A percentile compares a stretch with the other conserved stretches of the same genome.
phyloP scores from a whole-genome alignment of 1,284 basidiomycete species.

The Fomitopsis palustris region DNA sequence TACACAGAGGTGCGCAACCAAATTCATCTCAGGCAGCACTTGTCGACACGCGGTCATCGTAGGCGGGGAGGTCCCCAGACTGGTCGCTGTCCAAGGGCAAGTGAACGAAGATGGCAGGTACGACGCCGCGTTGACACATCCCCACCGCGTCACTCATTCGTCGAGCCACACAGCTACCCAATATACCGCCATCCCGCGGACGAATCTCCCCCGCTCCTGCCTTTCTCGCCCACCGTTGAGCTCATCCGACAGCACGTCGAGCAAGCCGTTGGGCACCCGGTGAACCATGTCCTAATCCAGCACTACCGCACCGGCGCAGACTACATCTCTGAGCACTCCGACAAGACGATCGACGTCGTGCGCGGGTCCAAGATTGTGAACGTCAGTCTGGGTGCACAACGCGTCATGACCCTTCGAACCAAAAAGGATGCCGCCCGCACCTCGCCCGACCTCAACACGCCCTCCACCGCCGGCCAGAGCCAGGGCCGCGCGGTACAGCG shows the following conservation, averaged over 20 bases:
- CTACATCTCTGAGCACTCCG: constrained; percentile 79
- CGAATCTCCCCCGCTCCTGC: constrained; percentile 59
- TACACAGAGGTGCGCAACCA: constrained; percentile 53
- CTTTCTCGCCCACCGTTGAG: constrained; percentile 64
- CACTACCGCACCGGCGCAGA: constrained; percentile 71
- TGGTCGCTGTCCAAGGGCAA: constrained; percentile 69
- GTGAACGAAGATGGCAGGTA: constrained; percentile 61
- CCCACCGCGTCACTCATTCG: background rate
- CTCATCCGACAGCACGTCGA: constrained; percentile 61
- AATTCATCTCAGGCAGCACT: background rate
- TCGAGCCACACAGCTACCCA: constrained; percentile 47
- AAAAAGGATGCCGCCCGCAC: constrained; percentile 46
- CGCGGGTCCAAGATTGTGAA: constrained; percentile 70
- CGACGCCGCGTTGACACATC: constrained; percentile 5
- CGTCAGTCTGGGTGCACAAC: constrained; percentile 70
- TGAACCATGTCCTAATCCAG: constrained; percentile 79
- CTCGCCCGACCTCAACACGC: background rate
- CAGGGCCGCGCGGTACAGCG: constrained; percentile 44
- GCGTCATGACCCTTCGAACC: constrained; percentile 62
- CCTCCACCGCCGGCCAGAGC: background rate
- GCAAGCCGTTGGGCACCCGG: constrained; percentile 47
- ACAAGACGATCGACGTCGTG: constrained; percentile 77
- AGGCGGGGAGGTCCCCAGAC: constrained; percentile 75
- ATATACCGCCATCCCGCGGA: constrained; percentile 78
- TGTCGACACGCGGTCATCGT: background rate